Evolutionary conservation across 805 yeast species (phyloP).

Genomic region (Brettanomyces bruxellensis): DNA sequence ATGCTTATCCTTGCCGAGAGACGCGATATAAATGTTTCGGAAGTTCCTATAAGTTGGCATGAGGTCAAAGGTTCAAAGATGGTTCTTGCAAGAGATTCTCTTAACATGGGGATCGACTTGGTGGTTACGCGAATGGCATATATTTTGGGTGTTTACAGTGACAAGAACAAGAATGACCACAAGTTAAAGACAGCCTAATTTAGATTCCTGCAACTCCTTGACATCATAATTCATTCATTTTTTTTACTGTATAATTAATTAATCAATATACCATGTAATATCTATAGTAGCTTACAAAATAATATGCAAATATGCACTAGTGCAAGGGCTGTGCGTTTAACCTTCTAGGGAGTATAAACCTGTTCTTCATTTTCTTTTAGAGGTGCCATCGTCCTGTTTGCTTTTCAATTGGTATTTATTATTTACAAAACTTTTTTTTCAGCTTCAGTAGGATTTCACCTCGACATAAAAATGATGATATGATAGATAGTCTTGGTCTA

Average conservation of each 20-base stretch:
- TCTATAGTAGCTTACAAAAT: too few relatives aligned
- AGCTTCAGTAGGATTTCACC: too few relatives aligned
- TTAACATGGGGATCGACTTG: constrained; percentile 89
- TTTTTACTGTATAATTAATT: neutral
- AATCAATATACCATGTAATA: neutral
- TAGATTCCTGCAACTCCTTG: too few relatives aligned
- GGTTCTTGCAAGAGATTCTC: constrained; percentile 82
- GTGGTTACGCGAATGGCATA: constrained; percentile 88
- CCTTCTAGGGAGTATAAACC: too few relatives aligned
- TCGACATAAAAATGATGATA: too few relatives aligned
- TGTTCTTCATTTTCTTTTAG: too few relatives aligned
- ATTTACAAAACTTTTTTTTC: too few relatives aligned
- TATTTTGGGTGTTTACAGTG: constrained; percentile 66
- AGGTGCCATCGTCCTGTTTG: too few relatives aligned
- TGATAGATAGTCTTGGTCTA: too few relatives aligned
- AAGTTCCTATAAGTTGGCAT: constrained; percentile 91
- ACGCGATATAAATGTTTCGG: constrained; percentile 57
- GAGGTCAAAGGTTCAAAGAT: constrained; percentile 94
- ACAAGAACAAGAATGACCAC: neutral
- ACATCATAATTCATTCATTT: neutral
- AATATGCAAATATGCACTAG: too few relatives aligned
- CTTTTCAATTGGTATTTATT: too few relatives aligned
- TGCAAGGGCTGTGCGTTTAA: too few relatives aligned
- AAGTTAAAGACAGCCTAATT: constrained; percentile 1
- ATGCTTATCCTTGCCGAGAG: constrained; percentile 71